These are phyloP conservation scores for Lasiosphaeris hirsuta DNA, from an alignment of 495 filamentous ascomycete genomes.

Conservation along the genomic window DNA sequence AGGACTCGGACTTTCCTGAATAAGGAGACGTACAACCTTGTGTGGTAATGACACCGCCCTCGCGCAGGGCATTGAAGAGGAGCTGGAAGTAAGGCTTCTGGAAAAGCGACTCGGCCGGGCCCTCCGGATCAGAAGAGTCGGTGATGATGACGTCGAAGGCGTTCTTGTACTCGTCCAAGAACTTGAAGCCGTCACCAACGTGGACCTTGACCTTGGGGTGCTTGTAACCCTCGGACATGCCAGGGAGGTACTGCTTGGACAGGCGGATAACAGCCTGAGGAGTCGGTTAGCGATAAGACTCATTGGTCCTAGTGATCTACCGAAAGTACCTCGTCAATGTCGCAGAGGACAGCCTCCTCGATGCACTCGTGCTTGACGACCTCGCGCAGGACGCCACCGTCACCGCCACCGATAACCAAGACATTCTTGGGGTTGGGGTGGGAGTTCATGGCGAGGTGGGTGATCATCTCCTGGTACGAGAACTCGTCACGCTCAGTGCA, in stretches of 20 bases:
- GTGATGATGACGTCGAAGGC: conserved; percentile 99
- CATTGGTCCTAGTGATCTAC: background rate
- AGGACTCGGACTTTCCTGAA: conserved; percentile 34
- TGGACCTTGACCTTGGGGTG: conserved; percentile 89
- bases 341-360: conserved; percentile 91
- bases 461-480: conserved; percentile 99
- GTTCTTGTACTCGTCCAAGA: conserved; percentile 87
- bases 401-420: conserved; percentile 94
- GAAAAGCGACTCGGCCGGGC: conserved; percentile 92
- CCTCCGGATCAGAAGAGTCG: conserved; percentile 95
- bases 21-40: conserved; percentile 98
- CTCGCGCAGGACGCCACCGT: conserved; percentile 95
- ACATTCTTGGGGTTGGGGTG: conserved; percentile 98
- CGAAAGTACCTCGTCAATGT: conserved; percentile 85
- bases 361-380: conserved; percentile 95
- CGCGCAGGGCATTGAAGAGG: conserved; percentile 78
- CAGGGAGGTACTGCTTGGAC: conserved; percentile 95
- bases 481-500: conserved; percentile 98
- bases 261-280: conserved; percentile 89
- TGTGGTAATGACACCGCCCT: conserved; percentile 97
- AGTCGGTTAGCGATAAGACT: conserved; percentile 9
- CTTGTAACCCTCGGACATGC: conserved; percentile 88
- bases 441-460: conserved; percentile 96
- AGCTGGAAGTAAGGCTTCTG: conserved; percentile 99
- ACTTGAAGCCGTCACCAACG: conserved; percentile 97